A percentile compares a stretch with the other conserved stretches of the same genome.
These are phyloP conservation scores for Penicillium waksmanii DNA, from an alignment of 495 filamentous ascomycete genomes.

Conservation along the genomic window DNA sequence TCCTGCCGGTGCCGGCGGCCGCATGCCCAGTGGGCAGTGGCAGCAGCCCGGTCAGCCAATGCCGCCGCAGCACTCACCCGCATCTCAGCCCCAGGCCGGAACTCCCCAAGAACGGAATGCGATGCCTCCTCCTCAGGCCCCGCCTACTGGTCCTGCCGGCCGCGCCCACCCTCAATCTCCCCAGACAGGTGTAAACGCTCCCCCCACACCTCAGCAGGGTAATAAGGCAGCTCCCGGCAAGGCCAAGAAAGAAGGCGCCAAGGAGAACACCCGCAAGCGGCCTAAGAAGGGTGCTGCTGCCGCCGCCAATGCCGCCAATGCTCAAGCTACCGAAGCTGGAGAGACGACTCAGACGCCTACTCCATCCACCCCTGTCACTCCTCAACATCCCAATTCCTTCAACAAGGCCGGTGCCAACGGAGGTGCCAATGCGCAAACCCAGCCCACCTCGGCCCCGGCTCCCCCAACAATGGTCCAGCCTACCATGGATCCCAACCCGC, in stretches of 20 bases:
- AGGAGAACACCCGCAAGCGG: slow-evolving; percentile 55
- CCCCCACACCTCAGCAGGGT: slow-evolving; percentile 80
- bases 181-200: slow-evolving; percentile 71
- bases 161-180: slow-evolving; percentile 78
- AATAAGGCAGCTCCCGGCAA: slow-evolving; percentile 86
- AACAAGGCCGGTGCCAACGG: slow-evolving; percentile 60
- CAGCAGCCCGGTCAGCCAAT: slow-evolving; percentile 64
- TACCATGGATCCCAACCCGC: slow-evolving; percentile 49
- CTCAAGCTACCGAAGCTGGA: slow-evolving; percentile 70
- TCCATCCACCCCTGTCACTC: slow-evolving; percentile 83
- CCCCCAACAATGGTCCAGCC: slow-evolving; percentile 47
- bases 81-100: slow-evolving; percentile 61
- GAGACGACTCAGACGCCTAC: slow-evolving; percentile 77
- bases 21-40: slow-evolving; percentile 54
- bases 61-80: slow-evolving; percentile 58
- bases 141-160: slow-evolving; percentile 61
- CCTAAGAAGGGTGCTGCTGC: slow-evolving; percentile 69
- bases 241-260: slow-evolving; percentile 70
- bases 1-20: slow-evolving; percentile 48
- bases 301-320: slow-evolving; percentile 62
- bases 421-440: slow-evolving; percentile 43
- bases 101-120: slow-evolving; percentile 73
- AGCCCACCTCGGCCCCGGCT: slow-evolving; percentile 47
- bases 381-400: slow-evolving; percentile 69
- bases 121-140: slow-evolving; percentile 91